Base-by-base conservation (phyloP, 2,329 filamentous ascomycete species). In the Talaromyces atroroseus region DNA sequence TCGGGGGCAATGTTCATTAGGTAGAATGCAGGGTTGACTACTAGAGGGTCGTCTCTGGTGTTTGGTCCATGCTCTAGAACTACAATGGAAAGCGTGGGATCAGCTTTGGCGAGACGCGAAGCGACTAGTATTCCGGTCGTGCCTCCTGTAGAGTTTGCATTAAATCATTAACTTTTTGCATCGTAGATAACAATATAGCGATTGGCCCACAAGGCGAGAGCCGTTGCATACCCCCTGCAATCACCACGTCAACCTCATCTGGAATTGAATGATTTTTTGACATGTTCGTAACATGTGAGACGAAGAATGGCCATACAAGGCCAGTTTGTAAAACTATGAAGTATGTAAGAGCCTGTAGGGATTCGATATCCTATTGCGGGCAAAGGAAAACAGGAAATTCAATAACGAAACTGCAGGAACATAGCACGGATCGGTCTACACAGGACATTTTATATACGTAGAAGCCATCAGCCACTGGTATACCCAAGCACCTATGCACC, bases 51-150 rank as follows among this genome's bases (percentile, higher is more conserved):
- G 61, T 80, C 71, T 59, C 77, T 76, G 61, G 79, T 83, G 64
- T 83, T 79, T 20, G 71, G 72, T 1, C 82, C 82, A 26, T 74
- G 70, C 63, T 84, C 82, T 50, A 83, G 76, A 6, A 84, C 69
- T 12, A 83, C 67, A 44, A 83, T 76, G 16, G 74, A 76, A 1
- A 82, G 67, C 21, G 69, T 68, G 0, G 77, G 78, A 54, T 80
- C 75, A 0, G 79, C 77, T 54, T 78, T 76, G 5, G 80, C 77
- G 2, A 83, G 73, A 48, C 80, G 71, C 3, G 71, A 75, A 16
- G 80, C 79, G 34, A 80, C 68, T 23, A 80, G 72, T 60, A 78
- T 78, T 20, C 76, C 78, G 42, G 78, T 75, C 4, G 77, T 72
- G 14, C 78, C 78, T 54, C 78, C 78, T 73, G 16, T 44, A 34